Conservation (phyloP, 805 yeast species). For the Tetrapisispora taiwanensis region DNA sequence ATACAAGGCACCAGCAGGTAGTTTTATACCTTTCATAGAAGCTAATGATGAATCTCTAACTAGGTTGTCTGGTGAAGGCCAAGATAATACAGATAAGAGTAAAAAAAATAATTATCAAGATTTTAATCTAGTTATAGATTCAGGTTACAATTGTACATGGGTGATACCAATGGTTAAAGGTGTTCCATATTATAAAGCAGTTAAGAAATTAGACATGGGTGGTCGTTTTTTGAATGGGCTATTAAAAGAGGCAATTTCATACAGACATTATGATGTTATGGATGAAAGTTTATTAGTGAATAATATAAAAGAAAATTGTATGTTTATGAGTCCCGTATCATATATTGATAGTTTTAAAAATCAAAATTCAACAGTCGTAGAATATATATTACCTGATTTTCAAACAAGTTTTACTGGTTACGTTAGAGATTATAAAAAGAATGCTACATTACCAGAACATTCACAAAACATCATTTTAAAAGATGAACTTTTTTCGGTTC, state of each 20-base stretch:
- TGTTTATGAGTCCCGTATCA: constrained; percentile 40
- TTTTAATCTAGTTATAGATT: constrained; percentile 72
- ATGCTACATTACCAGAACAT: constrained; percentile 33
- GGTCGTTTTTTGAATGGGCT: constrained; percentile 79
- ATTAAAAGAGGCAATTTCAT: constrained; percentile 74
- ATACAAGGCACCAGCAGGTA: constrained; percentile 54
- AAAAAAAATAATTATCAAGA: constrained; percentile 34
- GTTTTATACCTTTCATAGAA: constrained; percentile 54
- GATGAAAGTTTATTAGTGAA: constrained; percentile 83
- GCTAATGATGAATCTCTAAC: constrained; percentile 4
- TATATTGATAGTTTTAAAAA: constrained; percentile 25
- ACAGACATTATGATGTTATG: constrained; percentile 83
- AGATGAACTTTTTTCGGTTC: constrained; percentile 83
- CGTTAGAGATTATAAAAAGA: constrained; percentile 33
- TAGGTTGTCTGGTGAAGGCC: constrained; percentile 18
- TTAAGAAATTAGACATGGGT: constrained; percentile 71
- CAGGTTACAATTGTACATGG: constrained; percentile 84
- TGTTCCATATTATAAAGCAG: constrained; percentile 63
- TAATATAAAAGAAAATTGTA: constrained; percentile 63
- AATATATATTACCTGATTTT: constrained; percentile 81
- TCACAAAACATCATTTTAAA: constrained; percentile 56
- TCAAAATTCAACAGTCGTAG: constrained; percentile 35
- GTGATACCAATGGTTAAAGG: constrained; percentile 77
- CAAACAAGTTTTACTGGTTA: constrained; percentile 73
- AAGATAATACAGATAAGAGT: constrained; percentile 8